Base-by-base conservation (phyloP, 768 basidiomycete species). In the Asterophora parasitica region DNA sequence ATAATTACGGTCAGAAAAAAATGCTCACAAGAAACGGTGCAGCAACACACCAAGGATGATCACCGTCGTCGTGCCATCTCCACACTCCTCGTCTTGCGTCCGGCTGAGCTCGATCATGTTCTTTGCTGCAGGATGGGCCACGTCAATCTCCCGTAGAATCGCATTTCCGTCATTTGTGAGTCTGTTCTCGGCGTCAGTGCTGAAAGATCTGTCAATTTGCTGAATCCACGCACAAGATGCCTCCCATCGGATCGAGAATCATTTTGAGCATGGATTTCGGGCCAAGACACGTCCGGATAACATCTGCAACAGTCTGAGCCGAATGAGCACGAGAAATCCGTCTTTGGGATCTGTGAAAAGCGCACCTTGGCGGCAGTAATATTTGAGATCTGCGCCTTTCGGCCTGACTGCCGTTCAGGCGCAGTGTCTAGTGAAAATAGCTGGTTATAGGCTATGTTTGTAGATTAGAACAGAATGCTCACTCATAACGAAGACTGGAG, bases 221-320 rank as follows among this genome's bases (percentile, higher is more conserved):
- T 27, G 35, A 45, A 45, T 40, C 30, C 28, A 41, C 83, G 45
- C 49, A 95, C 95, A 97, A 62, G 58, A 99, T 98, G 45, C 96
- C 96, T 44, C 96, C 96, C 96, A 99, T 98, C 1, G 94, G 94
- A 71, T 98, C 95, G 36, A 97, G 70, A 58, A 98, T 96, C 96
- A 99, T 98, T 77, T 98, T 99, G 44, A 98, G 73, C 96, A 98
- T 98, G 34, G 96, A 85, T 62, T 96, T 95, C 0, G 95, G 95
- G 1, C 94, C 96, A 30, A 98, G 67, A 78, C 96, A 98, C 53
- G 95, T 98, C 52, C 95, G 70, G 58, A 98, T 97, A 4, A 99
- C 94, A 76, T 98, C 96, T 53, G 95, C 92, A 1, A 98, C 93
- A 7, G 92, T 96, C 93, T 94, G 49, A 16, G 47, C 11, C 23